Evolutionary conservation across 208 protist genomes (phyloP).

Genomic region (Naegleria gruberi): DNA sequence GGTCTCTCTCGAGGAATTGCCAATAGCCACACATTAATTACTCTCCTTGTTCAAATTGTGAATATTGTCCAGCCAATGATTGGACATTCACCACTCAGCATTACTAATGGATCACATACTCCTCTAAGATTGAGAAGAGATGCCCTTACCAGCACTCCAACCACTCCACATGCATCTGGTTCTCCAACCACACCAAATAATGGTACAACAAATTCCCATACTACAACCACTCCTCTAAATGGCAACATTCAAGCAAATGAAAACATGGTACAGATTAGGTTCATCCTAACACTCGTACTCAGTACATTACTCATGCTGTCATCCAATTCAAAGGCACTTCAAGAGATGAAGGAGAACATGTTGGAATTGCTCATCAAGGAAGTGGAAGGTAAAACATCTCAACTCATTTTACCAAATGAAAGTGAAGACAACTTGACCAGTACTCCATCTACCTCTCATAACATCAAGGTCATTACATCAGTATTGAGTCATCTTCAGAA

Average conservation of each 20-base stretch:
- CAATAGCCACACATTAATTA: not conserved
- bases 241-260: too few species aligned
- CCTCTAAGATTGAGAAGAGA: not conserved
- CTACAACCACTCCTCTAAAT: not conserved
- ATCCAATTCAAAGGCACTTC: not conserved
- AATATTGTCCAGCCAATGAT: not conserved
- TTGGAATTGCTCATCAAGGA: not conserved
- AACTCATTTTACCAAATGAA: not conserved
- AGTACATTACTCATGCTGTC: not conserved
- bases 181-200: not conserved
- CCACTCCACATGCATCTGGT: not conserved
- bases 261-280: not conserved
- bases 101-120: not conserved
- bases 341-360: not conserved
- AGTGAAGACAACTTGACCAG: not conserved
- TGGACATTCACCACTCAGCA: not conserved
- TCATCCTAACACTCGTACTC: not conserved
- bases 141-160: too few species aligned
- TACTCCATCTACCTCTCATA: not conserved
- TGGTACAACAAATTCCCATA: not conserved
- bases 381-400: not conserved
- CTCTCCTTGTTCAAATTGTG: not conserved
- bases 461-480: not conserved
- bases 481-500: not conserved
- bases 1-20: not conserved